Evolutionary conservation across 2,329 filamentous ascomycete species (phyloP).

Genomic region (Cordyceps militaris): DNA sequence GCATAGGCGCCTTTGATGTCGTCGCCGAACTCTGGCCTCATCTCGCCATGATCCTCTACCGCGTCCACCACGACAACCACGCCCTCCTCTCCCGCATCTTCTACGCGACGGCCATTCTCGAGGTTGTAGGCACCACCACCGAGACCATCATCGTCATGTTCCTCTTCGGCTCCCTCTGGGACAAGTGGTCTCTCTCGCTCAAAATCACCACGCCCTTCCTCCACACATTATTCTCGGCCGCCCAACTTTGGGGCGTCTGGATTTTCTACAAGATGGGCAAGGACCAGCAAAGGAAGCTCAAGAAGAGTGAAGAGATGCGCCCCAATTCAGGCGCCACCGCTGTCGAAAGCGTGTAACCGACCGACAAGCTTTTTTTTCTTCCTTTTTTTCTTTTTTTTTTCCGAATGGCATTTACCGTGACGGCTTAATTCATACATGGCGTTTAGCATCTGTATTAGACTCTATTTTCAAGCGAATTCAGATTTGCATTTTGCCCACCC

Average conservation of each 20-base stretch:
- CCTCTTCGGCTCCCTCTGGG: conserved; percentile 12
- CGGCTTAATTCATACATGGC: neutral
- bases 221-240: conserved; percentile 10
- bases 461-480: neutral
- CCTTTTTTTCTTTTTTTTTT: too few relatives aligned
- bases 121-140: conserved; percentile 6
- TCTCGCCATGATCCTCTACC: conserved; percentile 13
- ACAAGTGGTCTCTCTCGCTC: conserved; percentile 9
- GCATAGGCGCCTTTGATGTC: conserved; percentile 12
- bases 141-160: conserved; percentile 13
- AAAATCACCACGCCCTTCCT: conserved; percentile 12
- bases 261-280: conserved; percentile 13
- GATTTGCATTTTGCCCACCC: neutral
- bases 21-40: conserved; percentile 14
- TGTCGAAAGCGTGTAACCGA: neutral
- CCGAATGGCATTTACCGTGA: neutral
- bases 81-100: conserved; percentile 8
- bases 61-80: conserved; percentile 3
- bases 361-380: neutral
- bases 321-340: conserved; percentile 1
- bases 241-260: conserved; percentile 12
- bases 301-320: conserved; percentile 8
- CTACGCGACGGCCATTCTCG: conserved; percentile 7
- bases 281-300: neutral
- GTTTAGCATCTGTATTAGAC: neutral